Percentiles rank a stretch among this genome's conserved stretches.
Evolutionary conservation across 208 protist genomes (phyloP).

Genomic region (Acanthamoeba rhysodes): DNA sequence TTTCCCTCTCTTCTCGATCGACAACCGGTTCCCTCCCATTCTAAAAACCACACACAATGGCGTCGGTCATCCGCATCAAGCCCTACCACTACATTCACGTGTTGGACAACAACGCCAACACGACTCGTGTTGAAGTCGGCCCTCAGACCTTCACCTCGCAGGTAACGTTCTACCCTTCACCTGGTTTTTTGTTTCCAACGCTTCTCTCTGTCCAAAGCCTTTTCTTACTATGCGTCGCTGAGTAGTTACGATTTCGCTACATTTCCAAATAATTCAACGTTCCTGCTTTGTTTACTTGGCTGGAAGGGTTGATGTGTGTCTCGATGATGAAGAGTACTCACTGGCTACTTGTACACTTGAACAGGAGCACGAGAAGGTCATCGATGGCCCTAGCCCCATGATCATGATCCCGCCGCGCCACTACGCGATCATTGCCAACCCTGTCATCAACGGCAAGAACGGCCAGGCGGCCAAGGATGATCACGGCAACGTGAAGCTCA

Average conservation of each 20-base stretch:
- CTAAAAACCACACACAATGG: conserved; percentile 25
- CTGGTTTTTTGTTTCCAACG: no score
- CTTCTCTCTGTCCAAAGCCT: not conserved
- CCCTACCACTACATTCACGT: conserved; percentile 31
- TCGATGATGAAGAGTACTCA: no score
- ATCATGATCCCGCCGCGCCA: conserved; percentile 92
- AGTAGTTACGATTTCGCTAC: not conserved
- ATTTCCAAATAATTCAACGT: not conserved
- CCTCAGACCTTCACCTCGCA: conserved; percentile 93
- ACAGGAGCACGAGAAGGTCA: conserved; percentile 92
- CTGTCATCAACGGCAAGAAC: conserved; percentile 88
- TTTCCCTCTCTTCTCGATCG: not conserved
- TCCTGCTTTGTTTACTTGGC: no score
- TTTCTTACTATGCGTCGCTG: not conserved
- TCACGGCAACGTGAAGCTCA: conserved; percentile 92
- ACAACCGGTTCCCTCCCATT: not conserved
- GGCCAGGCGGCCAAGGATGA: conserved; percentile 87
- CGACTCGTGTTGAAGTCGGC: conserved; percentile 87
- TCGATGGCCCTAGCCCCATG: conserved; percentile 93
- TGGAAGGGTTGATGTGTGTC: no score
- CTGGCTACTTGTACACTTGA: no score
- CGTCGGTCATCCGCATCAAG: conserved; percentile 93
- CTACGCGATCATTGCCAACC: conserved; percentile 94
- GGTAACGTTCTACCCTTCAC: not conserved
- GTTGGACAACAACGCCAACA: conserved; percentile 73